Evolutionary conservation across 768 basidiomycete species (phyloP), one percentile per base, ranked within the genome.

Genomic region (Pholiota microspora): DNA sequence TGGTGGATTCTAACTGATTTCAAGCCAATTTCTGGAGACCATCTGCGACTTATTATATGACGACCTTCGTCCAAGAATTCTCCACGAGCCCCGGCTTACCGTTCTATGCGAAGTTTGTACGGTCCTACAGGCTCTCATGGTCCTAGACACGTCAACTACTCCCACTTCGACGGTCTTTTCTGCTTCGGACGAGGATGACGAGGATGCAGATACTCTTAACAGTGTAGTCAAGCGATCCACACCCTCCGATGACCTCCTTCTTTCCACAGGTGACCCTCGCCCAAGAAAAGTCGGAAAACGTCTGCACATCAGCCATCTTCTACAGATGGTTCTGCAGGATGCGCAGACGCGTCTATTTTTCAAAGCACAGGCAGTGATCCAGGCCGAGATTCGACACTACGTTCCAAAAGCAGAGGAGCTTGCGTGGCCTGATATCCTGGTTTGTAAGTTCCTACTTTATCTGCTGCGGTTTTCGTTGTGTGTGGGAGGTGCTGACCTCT

Each of bases 331-430:
- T 0, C 71, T 98, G 24, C 95, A 98, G 67, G 96, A 98, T 66
- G 94, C 95, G 1, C 96, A 98, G 75, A 98, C 97, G 10, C 73
- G 94, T 51, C 69, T 98, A 44, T 94, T 98, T 62, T 98, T 98
- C 80, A 90, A 97, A 67, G 95, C 95, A 5, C 95, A 98, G 70
- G 82, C 92, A 1, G 80, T 97, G 42, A 84, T 99, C 28, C 90
- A 94, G 64, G 81, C 83, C 28, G 96, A 98, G 49, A 92, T 98
- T 31, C 76, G 88, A 59, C 86, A 91, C 62, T 98, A 89, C 68
- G 77, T 78, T 0, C 86, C 93, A 0, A 88, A 83, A 57, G 70
- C 77, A 2, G 88, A 85, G 59, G 95, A 98, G 67, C 71, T 98
- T 45, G 84, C 85, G 12, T 98, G 94, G 72, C 94, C 95, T 18